phyloP scores from a whole-genome alignment of 495 filamentous ascomycete genomes.

The Daldinia childiae region DNA sequence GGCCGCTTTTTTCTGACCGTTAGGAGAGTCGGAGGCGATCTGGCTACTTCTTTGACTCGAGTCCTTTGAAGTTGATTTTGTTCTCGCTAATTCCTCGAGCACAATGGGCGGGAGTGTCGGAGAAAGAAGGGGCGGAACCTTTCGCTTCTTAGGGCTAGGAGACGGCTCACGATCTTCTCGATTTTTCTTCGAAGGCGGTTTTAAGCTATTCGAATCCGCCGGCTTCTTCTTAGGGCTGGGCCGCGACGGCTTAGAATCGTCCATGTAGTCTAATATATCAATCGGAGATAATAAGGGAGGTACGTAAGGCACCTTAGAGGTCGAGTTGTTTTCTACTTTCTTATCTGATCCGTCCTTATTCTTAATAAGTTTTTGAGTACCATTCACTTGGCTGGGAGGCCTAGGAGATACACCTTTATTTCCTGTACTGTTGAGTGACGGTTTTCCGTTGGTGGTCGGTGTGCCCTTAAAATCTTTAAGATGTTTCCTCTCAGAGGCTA shows the following conservation, averaged over 20 bases:
- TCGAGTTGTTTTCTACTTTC: conserved; percentile 46
- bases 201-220: conserved; percentile 35
- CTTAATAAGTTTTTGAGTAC: conserved; percentile 45
- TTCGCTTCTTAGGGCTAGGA: conserved; percentile 49
- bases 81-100: conserved; percentile 53
- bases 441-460: conserved; percentile 50
- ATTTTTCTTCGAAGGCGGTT: conserved; percentile 42
- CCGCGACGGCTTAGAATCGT: conserved; percentile 39
- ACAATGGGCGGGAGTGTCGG: conserved; percentile 59
- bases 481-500: conserved; percentile 39
- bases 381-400: conserved; percentile 51
- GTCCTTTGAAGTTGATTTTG: conserved; percentile 49
- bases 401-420: conserved; percentile 51
- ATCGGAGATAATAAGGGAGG: conserved; percentile 56
- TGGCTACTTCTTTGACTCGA: conserved; percentile 44
- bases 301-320: conserved; percentile 39
- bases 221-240: conserved; percentile 46
- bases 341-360: conserved; percentile 50
- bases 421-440: conserved; percentile 43
- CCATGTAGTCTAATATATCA: conserved; percentile 50
- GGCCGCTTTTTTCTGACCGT: conserved; percentile 50
- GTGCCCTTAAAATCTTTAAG: conserved; percentile 37
- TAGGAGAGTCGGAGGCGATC: conserved; percentile 48
- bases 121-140: conserved; percentile 57
- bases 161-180: conserved; percentile 48